Conservation (phyloP, 2,329 filamentous ascomycete species). For the Trichoderma koningii region DNA sequence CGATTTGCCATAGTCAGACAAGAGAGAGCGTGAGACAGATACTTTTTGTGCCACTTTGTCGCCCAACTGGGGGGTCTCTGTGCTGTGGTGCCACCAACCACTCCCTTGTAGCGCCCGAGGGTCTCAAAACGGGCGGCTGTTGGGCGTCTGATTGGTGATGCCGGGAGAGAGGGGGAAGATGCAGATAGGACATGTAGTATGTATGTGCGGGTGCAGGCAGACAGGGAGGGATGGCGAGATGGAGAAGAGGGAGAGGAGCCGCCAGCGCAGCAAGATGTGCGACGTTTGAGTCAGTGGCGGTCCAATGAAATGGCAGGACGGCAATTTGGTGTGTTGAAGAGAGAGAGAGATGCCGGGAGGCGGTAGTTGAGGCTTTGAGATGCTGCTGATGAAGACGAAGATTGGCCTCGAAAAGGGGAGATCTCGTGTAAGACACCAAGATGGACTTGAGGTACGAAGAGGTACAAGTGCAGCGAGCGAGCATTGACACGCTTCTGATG, state of each 20-base stretch:
- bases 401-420: too few relatives aligned
- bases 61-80: neutral
- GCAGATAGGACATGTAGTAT: neutral
- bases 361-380: too few relatives aligned
- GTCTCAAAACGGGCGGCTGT: conserved; percentile 14
- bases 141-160: conserved; percentile 11
- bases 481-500: conserved; percentile 13
- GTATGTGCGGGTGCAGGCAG: neutral
- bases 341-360: too few relatives aligned
- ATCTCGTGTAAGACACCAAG: too few relatives aligned
- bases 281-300: too few relatives aligned
- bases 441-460: neutral
- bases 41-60: neutral
- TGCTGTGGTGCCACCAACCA: neutral
- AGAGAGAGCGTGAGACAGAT: conserved; percentile 1
- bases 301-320: too few relatives aligned
- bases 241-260: neutral
- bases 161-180: neutral
- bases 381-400: too few relatives aligned
- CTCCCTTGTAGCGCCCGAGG: neutral
- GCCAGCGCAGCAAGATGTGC: too few relatives aligned
- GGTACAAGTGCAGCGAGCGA: neutral
- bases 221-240: neutral
- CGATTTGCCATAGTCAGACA: neutral
- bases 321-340: too few relatives aligned